These are phyloP conservation scores for Globisporangium cylindrosporum DNA, from an alignment of 352 stramenopile genomes.

Conservation along the genomic window DNA sequence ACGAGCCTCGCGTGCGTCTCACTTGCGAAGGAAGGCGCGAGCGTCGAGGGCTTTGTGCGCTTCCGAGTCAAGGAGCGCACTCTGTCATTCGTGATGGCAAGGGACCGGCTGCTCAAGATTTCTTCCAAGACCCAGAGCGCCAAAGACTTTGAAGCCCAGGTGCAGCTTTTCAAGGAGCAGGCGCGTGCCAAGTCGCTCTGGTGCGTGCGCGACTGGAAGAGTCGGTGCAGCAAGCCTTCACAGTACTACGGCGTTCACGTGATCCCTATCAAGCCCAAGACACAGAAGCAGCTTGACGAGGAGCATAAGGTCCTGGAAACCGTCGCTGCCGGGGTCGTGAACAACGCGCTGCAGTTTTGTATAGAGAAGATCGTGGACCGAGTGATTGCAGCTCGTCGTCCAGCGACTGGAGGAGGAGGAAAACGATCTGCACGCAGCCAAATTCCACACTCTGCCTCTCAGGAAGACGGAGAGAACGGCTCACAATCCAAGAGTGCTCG, in stretches of 20 bases:
- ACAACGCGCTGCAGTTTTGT: conserved; percentile 30
- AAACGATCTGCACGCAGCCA: conserved; percentile 7
- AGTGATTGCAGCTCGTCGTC: neutral
- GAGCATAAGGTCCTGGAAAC: conserved; percentile 23
- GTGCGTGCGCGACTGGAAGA: conserved; percentile 56
- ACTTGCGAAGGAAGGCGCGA: conserved; percentile 52
- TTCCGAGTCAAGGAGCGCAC: conserved; percentile 47
- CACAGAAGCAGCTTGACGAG: conserved; percentile 36
- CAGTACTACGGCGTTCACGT: conserved; percentile 54
- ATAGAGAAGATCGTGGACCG: conserved; percentile 34
- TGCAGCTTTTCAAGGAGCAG: conserved; percentile 41
- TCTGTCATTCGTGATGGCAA: conserved; percentile 28
- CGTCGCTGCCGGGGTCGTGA: conserved; percentile 31
- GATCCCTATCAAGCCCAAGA: conserved; percentile 39
- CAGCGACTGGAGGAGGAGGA: neutral
- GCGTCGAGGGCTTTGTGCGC: conserved; percentile 45
- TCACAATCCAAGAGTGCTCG: neutral
- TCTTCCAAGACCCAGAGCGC: conserved; percentile 33
- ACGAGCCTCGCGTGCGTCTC: conserved; percentile 54
- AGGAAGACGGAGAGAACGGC: neutral
- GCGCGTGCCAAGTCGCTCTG: conserved; percentile 47
- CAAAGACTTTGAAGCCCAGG: conserved; percentile 35
- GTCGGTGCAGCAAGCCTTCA: conserved; percentile 36
- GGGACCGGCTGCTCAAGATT: conserved; percentile 23
- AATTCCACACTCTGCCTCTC: conserved; percentile 1